phyloP scores from a whole-genome alignment of 1,139 yeast genomes.

The Candida sp. region DNA sequence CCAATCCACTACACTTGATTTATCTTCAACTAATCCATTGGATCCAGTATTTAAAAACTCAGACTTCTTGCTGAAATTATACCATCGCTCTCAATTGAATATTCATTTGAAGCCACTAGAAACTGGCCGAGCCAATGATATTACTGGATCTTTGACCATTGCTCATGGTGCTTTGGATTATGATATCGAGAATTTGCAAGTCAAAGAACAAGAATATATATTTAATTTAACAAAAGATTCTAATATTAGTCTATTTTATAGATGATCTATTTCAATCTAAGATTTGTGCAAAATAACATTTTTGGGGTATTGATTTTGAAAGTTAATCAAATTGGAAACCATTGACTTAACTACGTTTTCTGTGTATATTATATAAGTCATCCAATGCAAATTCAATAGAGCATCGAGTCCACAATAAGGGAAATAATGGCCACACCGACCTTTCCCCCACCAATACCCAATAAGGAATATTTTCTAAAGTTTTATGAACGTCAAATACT shows the following conservation, averaged over 20 bases:
- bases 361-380: conserved; percentile 58
- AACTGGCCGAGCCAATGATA: conserved; percentile 82
- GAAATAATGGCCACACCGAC: conserved; percentile 91
- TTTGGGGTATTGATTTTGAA: not conserved
- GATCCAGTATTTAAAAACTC: conserved; percentile 38
- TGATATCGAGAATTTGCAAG: conserved; percentile 17
- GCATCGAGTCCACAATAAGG: conserved; percentile 84
- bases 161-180: conserved; percentile 47
- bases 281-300: not conserved
- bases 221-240: conserved; percentile 60
- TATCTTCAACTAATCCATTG: conserved; percentile 19
- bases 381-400: conserved; percentile 88
- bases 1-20: conserved; percentile 37
- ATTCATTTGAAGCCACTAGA: conserved; percentile 60
- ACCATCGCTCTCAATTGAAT: conserved; percentile 48
- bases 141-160: conserved; percentile 68
- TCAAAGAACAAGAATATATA: conserved; percentile 62
- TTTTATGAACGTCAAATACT: conserved; percentile 71
- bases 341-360: conserved; percentile 21
- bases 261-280: conserved; percentile 17
- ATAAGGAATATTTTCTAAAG: conserved; percentile 72
- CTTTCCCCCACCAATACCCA: conserved; percentile 92
- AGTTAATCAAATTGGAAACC: not conserved
- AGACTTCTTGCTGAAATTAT: conserved; percentile 44
- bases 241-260: conserved; percentile 39